phyloP scores from a whole-genome alignment of 129 eudicot species.

The Solidago caesia region DNA sequence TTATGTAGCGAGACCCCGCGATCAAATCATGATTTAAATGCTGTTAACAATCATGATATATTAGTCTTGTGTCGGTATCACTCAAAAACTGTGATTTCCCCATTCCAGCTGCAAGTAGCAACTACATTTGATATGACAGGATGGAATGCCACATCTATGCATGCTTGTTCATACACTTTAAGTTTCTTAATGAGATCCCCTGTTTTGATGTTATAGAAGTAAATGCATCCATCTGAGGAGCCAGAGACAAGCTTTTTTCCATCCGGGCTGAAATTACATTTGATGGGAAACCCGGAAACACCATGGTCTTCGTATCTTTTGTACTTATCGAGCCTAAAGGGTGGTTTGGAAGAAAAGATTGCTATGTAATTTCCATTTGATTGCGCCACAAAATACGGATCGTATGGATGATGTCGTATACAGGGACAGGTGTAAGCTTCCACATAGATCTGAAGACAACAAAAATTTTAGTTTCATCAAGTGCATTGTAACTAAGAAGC shows the following conservation, averaged over 20 bases:
- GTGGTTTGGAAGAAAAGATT: slow-evolving; percentile 65
- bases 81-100: slow-evolving; percentile 53
- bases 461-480: neutral
- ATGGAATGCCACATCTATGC: slow-evolving; percentile 80
- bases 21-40: slow-evolving; percentile 1
- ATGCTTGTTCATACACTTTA: slow-evolving; percentile 63
- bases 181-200: slow-evolving; percentile 52
- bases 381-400: slow-evolving; percentile 77
- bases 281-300: slow-evolving; percentile 75
- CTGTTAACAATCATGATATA: neutral
- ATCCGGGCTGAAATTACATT: slow-evolving; percentile 68
- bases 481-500: neutral
- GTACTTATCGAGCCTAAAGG: slow-evolving; percentile 80
- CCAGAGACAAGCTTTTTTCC: slow-evolving; percentile 70
- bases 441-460: slow-evolving; percentile 57
- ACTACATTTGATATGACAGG: slow-evolving; percentile 59
- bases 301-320: slow-evolving; percentile 76
- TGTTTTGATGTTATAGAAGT: slow-evolving; percentile 57
- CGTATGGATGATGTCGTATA: slow-evolving; percentile 68
- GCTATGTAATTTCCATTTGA: slow-evolving; percentile 89
- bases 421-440: slow-evolving; percentile 88
- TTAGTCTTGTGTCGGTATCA: slow-evolving; percentile 1
- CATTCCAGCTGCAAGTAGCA: slow-evolving; percentile 84
- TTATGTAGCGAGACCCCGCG: neutral
- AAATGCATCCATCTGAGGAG: slow-evolving; percentile 75